Percentiles rank a stretch among this genome's conserved stretches.
phyloP scores from a whole-genome alignment of 495 filamentous ascomycete genomes.

The Amorphotheca resinae region DNA sequence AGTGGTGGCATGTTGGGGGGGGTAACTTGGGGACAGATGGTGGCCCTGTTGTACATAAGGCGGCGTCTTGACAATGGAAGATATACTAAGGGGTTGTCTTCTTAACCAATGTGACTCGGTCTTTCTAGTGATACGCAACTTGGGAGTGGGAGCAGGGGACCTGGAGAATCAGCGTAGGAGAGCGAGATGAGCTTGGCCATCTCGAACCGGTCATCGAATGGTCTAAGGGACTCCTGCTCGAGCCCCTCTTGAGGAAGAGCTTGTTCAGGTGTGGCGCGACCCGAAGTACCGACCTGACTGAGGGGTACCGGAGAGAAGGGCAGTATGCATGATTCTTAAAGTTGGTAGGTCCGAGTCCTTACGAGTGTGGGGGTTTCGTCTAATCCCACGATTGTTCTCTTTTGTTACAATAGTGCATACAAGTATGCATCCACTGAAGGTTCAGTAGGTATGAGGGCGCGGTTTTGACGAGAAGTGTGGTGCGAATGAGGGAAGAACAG shows the following conservation, averaged over 20 bases:
- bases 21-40: not conserved
- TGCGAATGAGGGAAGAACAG: too few species aligned
- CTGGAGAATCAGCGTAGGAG: slow-evolving; percentile 42
- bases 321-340: too few species aligned
- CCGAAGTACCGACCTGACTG: slow-evolving; percentile 19
- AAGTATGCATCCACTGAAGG: too few species aligned
- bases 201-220: slow-evolving; percentile 51
- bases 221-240: slow-evolving; percentile 44
- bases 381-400: too few species aligned
- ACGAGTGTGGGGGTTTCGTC: too few species aligned
- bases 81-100: not conserved
- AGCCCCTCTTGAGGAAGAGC: slow-evolving; percentile 34
- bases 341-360: too few species aligned
- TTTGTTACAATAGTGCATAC: too few species aligned
- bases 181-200: slow-evolving; percentile 62
- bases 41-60: slow-evolving; percentile 5
- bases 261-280: slow-evolving; percentile 30
- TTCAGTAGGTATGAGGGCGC: too few species aligned
- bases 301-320: slow-evolving; percentile 29
- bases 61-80: slow-evolving; percentile 7
- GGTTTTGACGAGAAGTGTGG: too few species aligned
- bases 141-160: not conserved
- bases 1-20: not conserved
- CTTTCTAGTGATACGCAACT: too few species aligned
- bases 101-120: too few species aligned